These are phyloP conservation scores for Neurospora tetrasperma DNA, from an alignment of 495 filamentous ascomycete species.

Conservation along the genomic window DNA sequence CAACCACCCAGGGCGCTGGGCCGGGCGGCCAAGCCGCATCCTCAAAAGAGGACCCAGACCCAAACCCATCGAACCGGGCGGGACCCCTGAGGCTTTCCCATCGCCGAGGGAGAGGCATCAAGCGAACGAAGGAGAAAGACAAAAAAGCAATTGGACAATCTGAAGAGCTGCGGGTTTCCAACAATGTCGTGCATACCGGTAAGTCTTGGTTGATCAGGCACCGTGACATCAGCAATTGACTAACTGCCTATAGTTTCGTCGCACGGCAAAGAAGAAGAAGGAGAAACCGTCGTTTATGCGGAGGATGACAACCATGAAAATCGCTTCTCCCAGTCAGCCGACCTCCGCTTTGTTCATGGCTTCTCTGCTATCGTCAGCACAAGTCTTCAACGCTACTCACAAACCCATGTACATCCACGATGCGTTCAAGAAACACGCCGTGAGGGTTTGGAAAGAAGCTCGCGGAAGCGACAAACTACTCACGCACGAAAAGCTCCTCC, in stretches of 20 bases:
- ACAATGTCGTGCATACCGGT: not conserved
- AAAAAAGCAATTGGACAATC: not conserved
- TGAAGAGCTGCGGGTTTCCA: not conserved
- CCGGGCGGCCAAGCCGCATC: not conserved
- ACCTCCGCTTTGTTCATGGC: slow-evolving; percentile 12
- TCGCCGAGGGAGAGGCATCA: not conserved
- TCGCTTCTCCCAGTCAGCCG: slow-evolving; percentile 14
- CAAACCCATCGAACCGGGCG: not conserved
- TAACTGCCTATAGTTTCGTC: slow-evolving; percentile 10
- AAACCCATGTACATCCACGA: slow-evolving; percentile 15
- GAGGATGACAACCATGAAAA: slow-evolving; percentile 20
- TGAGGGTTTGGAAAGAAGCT: slow-evolving; percentile 24
- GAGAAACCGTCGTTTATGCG: slow-evolving; percentile 15
- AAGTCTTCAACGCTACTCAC: slow-evolving; percentile 12
- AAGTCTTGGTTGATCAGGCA: not conserved
- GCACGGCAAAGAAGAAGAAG: slow-evolving; percentile 17
- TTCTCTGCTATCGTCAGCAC: slow-evolving; percentile 10
- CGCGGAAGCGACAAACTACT: slow-evolving; percentile 19
- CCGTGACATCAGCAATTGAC: not conserved
- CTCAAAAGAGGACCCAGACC: not conserved
- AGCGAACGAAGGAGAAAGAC: not conserved
- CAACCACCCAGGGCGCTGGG: not conserved
- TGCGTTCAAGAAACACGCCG: slow-evolving; percentile 25
- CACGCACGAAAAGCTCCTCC: slow-evolving; percentile 22
- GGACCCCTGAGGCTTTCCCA: not conserved